Evolutionary conservation across 768 basidiomycete species (phyloP), one percentile per base, ranked within the genome.

Genomic region (Mycena chlorophos): DNA sequence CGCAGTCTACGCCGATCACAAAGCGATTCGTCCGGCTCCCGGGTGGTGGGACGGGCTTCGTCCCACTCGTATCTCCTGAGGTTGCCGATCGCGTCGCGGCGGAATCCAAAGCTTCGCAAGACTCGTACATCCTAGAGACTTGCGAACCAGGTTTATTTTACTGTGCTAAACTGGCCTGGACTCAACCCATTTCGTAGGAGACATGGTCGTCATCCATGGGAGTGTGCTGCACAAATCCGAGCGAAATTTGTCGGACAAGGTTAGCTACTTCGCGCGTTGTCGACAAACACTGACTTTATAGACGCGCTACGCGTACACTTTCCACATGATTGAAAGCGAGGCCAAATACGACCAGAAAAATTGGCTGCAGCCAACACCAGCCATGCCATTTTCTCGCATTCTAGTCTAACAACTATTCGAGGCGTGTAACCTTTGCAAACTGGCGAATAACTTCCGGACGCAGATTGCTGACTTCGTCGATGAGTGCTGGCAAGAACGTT

Each of bases 161-260:
- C 22, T 42, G 40, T 22, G 13, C 34, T 5, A 42, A 42, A 8
- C 22, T 42, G 13, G 40, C 40, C 34, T 17, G 3, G 14, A 5
- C 19, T 51, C 49, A 38, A 51, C 30, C 12, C 5, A 26, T 20
- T 22, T 37, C 50, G 31, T 55, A 87, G 94, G 95, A 19, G 92
- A 95, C 58, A 76, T 99, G 2, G 93, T 98, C 0, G 72, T 98
- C 16, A 98, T 99, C 29, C 95, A 99, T 63, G 97, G 97, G 10
- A 80, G 83, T 20, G 93, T 98, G 2, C 73, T 97, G 57, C 97
- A 99, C 74, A 94, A 93, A 68, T 93, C 91, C 0, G 91, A 92
- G 67, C 82, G 84, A 51, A 99, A 99, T 69, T 80, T 79, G 1
- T 92, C 90, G 51, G 75, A 81, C 20, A 78, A 42, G 31, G 31